Percentiles rank a stretch among this genome's conserved stretches.
Evolutionary conservation across 2,329 filamentous ascomycete genomes (phyloP).

Genomic region (Exophiala alcalophila): DNA sequence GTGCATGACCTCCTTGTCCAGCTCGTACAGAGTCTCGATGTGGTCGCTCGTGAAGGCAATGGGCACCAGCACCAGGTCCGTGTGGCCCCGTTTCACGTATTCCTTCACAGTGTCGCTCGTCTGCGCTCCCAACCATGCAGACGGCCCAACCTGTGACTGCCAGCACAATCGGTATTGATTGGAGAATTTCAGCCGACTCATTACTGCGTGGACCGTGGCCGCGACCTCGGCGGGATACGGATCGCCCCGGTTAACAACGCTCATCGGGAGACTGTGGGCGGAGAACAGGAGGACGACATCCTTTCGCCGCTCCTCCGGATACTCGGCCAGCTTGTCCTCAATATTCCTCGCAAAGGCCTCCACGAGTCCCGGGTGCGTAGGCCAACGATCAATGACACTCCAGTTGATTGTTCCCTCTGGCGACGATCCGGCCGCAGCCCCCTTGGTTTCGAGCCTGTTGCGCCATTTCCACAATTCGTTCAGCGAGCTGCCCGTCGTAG

Average conservation of each 20-base stretch:
- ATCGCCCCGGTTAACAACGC: conserved; percentile 92
- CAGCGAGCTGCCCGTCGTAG: conserved; percentile 89
- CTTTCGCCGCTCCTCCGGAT: conserved; percentile 75
- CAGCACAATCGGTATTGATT: conserved; percentile 94
- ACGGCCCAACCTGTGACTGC: conserved; percentile 97
- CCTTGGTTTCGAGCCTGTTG: conserved; percentile 75
- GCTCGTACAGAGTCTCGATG: conserved; percentile 92
- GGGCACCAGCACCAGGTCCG: conserved; percentile 84
- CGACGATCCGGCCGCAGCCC: conserved; percentile 50
- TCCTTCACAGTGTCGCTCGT: conserved; percentile 83
- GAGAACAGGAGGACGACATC: conserved; percentile 88
- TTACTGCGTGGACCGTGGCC: conserved; percentile 94
- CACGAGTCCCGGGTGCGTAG: conserved; percentile 81
- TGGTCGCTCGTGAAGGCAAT: conserved; percentile 99
- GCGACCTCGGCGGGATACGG: conserved; percentile 94
- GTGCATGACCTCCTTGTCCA: conserved; percentile 92
- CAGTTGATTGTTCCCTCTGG: conserved; percentile 74
- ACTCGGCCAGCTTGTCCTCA: conserved; percentile 76
- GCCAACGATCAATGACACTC: conserved; percentile 99
- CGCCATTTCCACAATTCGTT: conserved; percentile 99
- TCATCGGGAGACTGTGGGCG: conserved; percentile 94
- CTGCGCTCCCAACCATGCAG: conserved; percentile 92
- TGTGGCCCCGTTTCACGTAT: conserved; percentile 87
- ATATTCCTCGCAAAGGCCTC: conserved; percentile 93
- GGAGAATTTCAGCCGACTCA: conserved; percentile 79